phyloP scores from a whole-genome alignment of 176 grass and related monocot species.

The Eragrostis nindensis region DNA sequence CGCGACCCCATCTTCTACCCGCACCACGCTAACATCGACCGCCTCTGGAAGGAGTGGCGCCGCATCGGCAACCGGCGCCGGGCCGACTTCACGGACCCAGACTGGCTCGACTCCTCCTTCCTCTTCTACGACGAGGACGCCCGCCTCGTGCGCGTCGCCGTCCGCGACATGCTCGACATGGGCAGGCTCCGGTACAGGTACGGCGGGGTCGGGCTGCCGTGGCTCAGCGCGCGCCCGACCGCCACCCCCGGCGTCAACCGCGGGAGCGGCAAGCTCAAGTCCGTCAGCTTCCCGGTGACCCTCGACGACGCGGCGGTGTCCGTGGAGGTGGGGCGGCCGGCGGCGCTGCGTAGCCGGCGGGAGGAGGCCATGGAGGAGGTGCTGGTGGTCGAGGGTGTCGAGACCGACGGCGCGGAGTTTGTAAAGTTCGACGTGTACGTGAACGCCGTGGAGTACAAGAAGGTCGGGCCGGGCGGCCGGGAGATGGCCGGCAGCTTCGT shows the following conservation, averaged over 20 bases:
- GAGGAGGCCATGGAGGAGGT: conserved; percentile 26
- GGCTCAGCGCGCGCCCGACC: conserved; percentile 12
- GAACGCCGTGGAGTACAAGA: conserved; percentile 37
- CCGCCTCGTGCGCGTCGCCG: conserved; percentile 48
- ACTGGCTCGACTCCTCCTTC: conserved; percentile 63
- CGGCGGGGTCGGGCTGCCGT: not conserved
- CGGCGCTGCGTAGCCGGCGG: not conserved
- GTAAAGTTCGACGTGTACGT: conserved; percentile 56
- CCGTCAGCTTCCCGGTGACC: conserved; percentile 12
- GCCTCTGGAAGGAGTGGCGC: conserved; percentile 52
- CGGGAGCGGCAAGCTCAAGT: not conserved
- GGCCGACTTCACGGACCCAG: conserved; percentile 41
- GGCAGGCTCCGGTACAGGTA: conserved; percentile 32
- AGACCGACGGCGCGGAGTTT: not conserved
- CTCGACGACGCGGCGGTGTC: conserved; percentile 13
- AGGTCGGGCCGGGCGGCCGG: conserved; percentile 34
- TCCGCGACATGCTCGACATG: conserved; percentile 31
- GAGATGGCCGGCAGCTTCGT: conserved; percentile 62
- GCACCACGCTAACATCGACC: conserved; percentile 64
- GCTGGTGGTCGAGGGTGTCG: conserved; percentile 43
- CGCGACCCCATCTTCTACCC: conserved; percentile 62
- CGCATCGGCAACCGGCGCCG: conserved; percentile 4
- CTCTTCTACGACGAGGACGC: conserved; percentile 63
- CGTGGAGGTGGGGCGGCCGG: not conserved
- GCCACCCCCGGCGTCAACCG: conserved; percentile 12